Base-by-base conservation (phyloP, 441 rosid genomes). In the Populus hybrid region DNA sequence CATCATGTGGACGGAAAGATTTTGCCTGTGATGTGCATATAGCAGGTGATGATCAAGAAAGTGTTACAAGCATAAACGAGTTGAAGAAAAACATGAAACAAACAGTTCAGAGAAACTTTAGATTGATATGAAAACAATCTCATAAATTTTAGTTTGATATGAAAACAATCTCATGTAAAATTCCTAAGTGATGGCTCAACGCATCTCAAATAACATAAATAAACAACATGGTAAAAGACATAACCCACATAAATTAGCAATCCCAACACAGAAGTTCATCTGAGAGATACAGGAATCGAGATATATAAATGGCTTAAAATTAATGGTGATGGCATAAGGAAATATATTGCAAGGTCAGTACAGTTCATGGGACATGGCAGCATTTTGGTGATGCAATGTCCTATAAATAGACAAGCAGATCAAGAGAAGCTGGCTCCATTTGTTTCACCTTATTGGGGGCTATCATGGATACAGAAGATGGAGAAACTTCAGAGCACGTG, bases 1-100 rank as follows among this genome's bases (percentile, higher is more conserved):
- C 87, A 63, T 92, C 93, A 75, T 86, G 78, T 35, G 87, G 84
- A 59, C 89, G 91, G 86, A 94, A 92, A 82, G 95, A 88, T 83
- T 89, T 94, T 72, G 94, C 97, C 99, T 91, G 80, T 12, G 35
- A 53, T 38, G 61, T 81, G 34, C 67, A 79, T 26, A 72, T 50
- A 38, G 71, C 32, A 73, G 36, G 38, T 53, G 35, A 72, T 32
- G 18, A 75, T 72, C n/a, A 26, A 9, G 19, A 11, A 12, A 9
- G 46, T 12, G 9, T 68, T 67, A 5, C 34, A 42, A 14, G 30
- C 16, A 65, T 26, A 65, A 65, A 2, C 7, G 34, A 24, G 65
- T 34, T 23, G 71, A 70, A 26, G 75, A 19, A 35, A 35, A 4
- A 3, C 42, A 9, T 53, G 7, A 57, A 72, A 10, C 65, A 2